These are phyloP conservation scores for Thraustochytrium striatum DNA, from an alignment of 352 stramenopile species.

Conservation along the genomic window DNA sequence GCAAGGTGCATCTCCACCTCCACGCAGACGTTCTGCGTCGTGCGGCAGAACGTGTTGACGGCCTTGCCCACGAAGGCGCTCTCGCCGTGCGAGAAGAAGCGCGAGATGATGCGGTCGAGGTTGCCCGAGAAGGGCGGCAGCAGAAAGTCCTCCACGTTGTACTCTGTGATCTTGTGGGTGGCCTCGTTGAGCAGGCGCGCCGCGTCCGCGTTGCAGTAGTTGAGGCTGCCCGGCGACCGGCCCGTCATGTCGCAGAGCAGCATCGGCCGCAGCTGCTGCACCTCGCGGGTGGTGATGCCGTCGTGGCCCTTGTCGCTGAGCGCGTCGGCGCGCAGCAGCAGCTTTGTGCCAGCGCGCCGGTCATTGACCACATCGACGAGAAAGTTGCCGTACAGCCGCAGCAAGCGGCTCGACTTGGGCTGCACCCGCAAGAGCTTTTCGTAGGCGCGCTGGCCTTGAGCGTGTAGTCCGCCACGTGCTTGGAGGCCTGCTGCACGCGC, in stretches of 20 bases:
- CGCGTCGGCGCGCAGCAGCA: neutral
- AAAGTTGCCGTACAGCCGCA: slow-evolving; percentile 24
- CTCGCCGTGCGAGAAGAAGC: slow-evolving; percentile 22
- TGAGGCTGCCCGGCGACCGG: neutral
- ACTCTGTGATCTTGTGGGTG: slow-evolving; percentile 1
- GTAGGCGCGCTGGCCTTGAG: slow-evolving; percentile 27
- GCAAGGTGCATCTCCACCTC: slow-evolving; percentile 19
- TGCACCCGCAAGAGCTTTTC: slow-evolving; percentile 15
- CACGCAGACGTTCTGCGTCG: slow-evolving; percentile 8
- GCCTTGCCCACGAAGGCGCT: slow-evolving; percentile 1
- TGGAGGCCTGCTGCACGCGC: neutral
- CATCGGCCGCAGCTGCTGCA: slow-evolving; percentile 16
- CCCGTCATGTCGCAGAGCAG: slow-evolving; percentile 43
- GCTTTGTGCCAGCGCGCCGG: neutral
- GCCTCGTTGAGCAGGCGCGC: slow-evolving; percentile 7
- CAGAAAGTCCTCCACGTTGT: slow-evolving; percentile 10
- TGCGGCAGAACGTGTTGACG: slow-evolving; percentile 1
- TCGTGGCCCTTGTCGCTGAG: slow-evolving; percentile 8
- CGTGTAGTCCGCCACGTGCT: neutral
- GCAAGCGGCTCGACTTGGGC: neutral
- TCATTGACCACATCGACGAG: slow-evolving; percentile 43
- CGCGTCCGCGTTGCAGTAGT: slow-evolving; percentile 9
- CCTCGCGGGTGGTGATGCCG: neutral
- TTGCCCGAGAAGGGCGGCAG: slow-evolving; percentile 31
- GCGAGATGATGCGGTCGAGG: slow-evolving; percentile 1